Conservation (phyloP, 352 stramenopile species). For the Phytophthora podocarpi region DNA sequence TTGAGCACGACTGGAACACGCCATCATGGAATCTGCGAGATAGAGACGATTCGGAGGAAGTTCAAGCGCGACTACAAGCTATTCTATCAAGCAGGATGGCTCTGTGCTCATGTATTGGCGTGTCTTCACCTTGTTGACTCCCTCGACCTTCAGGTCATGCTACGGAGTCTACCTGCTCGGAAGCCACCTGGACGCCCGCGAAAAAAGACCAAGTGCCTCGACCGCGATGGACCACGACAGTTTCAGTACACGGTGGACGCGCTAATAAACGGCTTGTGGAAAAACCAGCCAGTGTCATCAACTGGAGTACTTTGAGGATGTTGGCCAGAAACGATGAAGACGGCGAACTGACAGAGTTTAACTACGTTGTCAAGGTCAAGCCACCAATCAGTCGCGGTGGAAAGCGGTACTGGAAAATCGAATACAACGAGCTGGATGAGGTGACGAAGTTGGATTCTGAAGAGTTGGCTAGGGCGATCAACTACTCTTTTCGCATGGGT, state of each 20-base stretch:
- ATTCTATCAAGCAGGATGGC: conserved; percentile 10
- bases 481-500: background rate
- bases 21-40: background rate
- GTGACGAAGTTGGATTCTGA: background rate
- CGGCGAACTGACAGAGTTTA: background rate
- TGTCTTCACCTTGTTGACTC: conserved; percentile 9
- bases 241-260: too few species aligned
- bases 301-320: background rate
- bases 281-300: background rate
- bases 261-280: too few species aligned
- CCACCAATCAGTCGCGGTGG: background rate
- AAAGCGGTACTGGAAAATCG: background rate
- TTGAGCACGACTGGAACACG: too few species aligned
- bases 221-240: too few species aligned
- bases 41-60: conserved; percentile 1
- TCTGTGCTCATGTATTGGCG: conserved; percentile 8
- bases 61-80: conserved; percentile 14
- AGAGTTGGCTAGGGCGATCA: background rate
- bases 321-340: background rate
- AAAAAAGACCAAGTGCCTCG: too few species aligned
- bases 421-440: background rate
- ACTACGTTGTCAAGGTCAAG: background rate
- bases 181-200: too few species aligned
- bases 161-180: too few species aligned
- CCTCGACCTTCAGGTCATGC: too few species aligned